These are phyloP conservation scores for Aegle marmelos DNA, from an alignment of 345 rosid species.

Conservation along the genomic window DNA sequence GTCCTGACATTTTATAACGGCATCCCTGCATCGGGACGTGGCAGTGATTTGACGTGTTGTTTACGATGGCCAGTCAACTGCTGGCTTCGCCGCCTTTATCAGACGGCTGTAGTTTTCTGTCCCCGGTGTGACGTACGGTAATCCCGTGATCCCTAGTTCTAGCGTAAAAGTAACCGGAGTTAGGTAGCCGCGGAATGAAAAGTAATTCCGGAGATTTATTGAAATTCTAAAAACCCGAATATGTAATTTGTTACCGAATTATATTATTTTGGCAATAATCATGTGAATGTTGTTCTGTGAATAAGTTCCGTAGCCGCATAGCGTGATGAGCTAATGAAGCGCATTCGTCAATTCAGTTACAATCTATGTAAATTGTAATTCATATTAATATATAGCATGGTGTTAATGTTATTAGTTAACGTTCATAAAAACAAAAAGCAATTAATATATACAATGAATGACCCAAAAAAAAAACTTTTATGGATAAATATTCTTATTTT, in stretches of 20 bases:
- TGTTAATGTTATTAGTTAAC: background rate
- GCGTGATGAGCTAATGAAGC: background rate
- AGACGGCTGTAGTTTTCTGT: slow-evolving; percentile 19
- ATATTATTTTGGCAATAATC: background rate
- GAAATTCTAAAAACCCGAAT: background rate
- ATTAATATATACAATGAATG: too few species aligned
- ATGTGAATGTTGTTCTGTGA: background rate
- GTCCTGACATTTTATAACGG: background rate
- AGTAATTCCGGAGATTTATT: background rate
- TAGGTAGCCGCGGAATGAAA: background rate
- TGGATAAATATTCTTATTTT: too few species aligned
- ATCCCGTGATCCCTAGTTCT: background rate
- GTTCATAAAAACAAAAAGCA: too few species aligned
- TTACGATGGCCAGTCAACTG: slow-evolving; percentile 12
- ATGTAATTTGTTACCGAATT: background rate
- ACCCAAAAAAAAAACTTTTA: too few species aligned
- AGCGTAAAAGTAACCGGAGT: background rate
- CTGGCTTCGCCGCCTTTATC: slow-evolving; percentile 20
- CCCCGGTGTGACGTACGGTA: background rate
- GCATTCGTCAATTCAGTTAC: background rate
- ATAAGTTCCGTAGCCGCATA: background rate
- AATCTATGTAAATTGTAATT: background rate
- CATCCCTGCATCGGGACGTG: background rate
- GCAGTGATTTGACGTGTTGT: slow-evolving; percentile 1
- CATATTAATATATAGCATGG: background rate